Conservation (phyloP, 176 grass and related monocot genomes). For the Ensete ventricosum region DNA sequence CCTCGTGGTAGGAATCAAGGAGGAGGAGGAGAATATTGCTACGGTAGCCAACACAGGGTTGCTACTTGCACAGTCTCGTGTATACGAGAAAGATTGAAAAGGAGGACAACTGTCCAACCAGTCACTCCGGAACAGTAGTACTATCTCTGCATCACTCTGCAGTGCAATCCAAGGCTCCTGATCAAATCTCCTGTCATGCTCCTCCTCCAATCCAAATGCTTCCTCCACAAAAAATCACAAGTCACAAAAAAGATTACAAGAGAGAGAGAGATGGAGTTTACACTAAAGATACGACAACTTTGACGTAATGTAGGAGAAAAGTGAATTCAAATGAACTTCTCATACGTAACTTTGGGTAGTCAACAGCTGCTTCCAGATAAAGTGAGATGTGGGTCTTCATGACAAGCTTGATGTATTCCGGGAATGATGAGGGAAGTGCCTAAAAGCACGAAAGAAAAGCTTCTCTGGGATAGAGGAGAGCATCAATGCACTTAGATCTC, state of each 20-base stretch:
- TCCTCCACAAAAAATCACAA: background rate
- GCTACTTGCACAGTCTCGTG: conserved; percentile 33
- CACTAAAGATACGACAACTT: too few species aligned
- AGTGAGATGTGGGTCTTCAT: conserved; percentile 26
- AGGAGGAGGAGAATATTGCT: conserved; percentile 18
- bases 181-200: conserved; percentile 6
- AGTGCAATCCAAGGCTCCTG: conserved; percentile 15
- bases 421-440: conserved; percentile 36
- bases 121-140: conserved; percentile 33
- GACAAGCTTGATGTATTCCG: conserved; percentile 33
- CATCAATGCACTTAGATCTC: background rate
- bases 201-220: background rate
- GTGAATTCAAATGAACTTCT: too few species aligned
- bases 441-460: conserved; percentile 9
- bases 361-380: conserved; percentile 28
- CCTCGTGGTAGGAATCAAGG: conserved; percentile 1
- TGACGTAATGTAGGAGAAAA: too few species aligned
- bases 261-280: too few species aligned
- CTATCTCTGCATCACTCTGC: conserved; percentile 26
- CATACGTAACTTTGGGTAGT: conserved; percentile 11
- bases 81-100: conserved; percentile 28
- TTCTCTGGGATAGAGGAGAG: background rate
- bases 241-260: too few species aligned
- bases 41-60: conserved; percentile 32
- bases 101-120: conserved; percentile 44